These are phyloP conservation scores for Rhododendron simsii DNA, from an alignment of 148 eudicot species.

Conservation along the genomic window DNA sequence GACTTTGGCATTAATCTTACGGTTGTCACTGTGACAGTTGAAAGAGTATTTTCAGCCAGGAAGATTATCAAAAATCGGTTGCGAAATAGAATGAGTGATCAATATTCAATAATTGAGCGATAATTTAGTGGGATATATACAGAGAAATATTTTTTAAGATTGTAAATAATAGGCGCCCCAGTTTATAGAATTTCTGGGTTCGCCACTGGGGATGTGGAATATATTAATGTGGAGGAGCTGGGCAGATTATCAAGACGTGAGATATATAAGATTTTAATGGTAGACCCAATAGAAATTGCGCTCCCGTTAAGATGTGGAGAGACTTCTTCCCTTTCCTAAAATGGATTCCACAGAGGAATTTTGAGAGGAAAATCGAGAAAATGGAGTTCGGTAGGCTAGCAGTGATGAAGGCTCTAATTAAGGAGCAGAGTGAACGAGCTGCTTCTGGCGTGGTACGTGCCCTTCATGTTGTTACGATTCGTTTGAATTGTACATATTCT, in stretches of 20 bases:
- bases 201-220: slow-evolving; percentile 13
- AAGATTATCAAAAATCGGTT: too few relatives aligned
- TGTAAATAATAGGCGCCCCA: too few relatives aligned
- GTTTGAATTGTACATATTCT: neutral
- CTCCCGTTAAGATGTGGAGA: slow-evolving; percentile 83
- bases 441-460: slow-evolving; percentile 38
- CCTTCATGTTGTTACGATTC: neutral
- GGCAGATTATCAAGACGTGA: slow-evolving; percentile 54
- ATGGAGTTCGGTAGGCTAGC: slow-evolving; percentile 53
- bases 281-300: slow-evolving; percentile 78
- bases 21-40: too few relatives aligned
- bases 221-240: slow-evolving; percentile 58
- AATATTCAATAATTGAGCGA: too few relatives aligned
- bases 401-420: slow-evolving; percentile 66
- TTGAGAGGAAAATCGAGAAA: slow-evolving; percentile 44
- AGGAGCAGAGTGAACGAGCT: slow-evolving; percentile 39
- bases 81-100: too few relatives aligned
- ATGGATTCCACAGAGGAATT: slow-evolving; percentile 69
- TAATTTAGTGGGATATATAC: too few relatives aligned
- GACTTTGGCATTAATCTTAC: too few relatives aligned
- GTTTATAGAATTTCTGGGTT: too few relatives aligned
- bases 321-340: slow-evolving; percentile 79
- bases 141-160: too few relatives aligned
- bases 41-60: too few relatives aligned
- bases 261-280: slow-evolving; percentile 45